These are phyloP conservation scores for Xenoacremonium recifei DNA, from an alignment of 2,329 filamentous ascomycete species.

Conservation along the genomic window DNA sequence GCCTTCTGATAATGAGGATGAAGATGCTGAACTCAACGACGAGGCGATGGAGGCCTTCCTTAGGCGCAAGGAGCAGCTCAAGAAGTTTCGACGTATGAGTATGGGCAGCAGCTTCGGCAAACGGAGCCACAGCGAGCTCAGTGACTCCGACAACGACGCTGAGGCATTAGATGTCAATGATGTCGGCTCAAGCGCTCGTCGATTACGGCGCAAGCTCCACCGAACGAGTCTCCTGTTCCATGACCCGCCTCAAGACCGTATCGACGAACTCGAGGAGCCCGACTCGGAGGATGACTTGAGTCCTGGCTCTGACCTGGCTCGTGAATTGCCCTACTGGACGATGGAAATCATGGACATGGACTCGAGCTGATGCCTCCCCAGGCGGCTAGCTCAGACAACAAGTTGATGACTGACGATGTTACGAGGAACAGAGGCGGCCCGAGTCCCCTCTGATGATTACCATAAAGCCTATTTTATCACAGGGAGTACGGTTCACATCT, in stretches of 20 bases:
- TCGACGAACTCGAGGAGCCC: conserved; percentile 54
- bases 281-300: conserved; percentile 45
- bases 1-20: conserved; percentile 31
- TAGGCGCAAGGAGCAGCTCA: conserved; percentile 40
- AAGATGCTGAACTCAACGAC: conserved; percentile 35
- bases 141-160: conserved; percentile 47
- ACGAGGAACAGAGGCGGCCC: conserved; percentile 21
- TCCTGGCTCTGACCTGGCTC: conserved; percentile 41
- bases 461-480: too few species aligned
- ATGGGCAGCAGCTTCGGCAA: conserved; percentile 55
- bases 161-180: conserved; percentile 40
- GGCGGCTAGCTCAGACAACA: conserved; percentile 11
- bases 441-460: conserved; percentile 25
- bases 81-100: conserved; percentile 45
- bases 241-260: conserved; percentile 48
- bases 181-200: conserved; percentile 46
- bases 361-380: conserved; percentile 29
- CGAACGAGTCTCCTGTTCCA: conserved; percentile 48
- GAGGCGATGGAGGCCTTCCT: conserved; percentile 38
- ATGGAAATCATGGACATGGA: conserved; percentile 53
- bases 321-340: conserved; percentile 49
- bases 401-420: conserved; percentile 26
- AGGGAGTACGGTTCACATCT: too few species aligned
- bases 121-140: conserved; percentile 53
- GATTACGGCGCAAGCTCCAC: conserved; percentile 46